Evolutionary conservation across 2,329 filamentous ascomycete species (phyloP).

Genomic region (Anthostomella pinea): DNA sequence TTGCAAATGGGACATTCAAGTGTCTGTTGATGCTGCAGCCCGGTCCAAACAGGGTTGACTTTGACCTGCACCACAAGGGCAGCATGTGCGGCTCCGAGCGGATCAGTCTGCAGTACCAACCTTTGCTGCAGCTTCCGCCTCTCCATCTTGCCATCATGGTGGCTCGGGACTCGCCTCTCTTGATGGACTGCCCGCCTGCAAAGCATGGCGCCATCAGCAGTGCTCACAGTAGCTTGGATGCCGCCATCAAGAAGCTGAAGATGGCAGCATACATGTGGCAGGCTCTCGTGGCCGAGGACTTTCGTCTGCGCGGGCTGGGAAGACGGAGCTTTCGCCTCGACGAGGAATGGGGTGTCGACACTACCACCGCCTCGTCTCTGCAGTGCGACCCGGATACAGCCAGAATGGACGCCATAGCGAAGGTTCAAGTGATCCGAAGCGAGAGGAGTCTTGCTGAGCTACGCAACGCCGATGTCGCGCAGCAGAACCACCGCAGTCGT

Average conservation of each 20-base stretch:
- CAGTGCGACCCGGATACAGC: conserved; percentile 22
- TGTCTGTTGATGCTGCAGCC: conserved; percentile 15
- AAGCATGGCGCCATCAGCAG: conserved; percentile 57
- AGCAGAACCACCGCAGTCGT: conserved; percentile 57
- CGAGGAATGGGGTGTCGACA: conserved; percentile 69
- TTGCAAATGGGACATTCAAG: conserved; percentile 4
- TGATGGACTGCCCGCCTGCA: conserved; percentile 63
- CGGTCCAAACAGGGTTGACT: conserved; percentile 9
- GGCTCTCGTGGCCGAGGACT: conserved; percentile 71
- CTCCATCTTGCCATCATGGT: conserved; percentile 69
- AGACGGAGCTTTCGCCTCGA: conserved; percentile 70
- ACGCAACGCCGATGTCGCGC: conserved; percentile 59
- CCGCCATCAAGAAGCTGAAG: conserved; percentile 66
- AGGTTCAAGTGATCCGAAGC: conserved; percentile 65
- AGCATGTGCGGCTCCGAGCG: not conserved
- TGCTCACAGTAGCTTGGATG: conserved; percentile 49
- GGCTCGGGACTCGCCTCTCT: conserved; percentile 65
- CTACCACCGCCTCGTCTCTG: conserved; percentile 24
- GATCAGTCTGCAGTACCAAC: conserved; percentile 47
- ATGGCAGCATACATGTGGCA: conserved; percentile 77
- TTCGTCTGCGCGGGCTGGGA: conserved; percentile 66
- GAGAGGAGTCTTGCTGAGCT: conserved; percentile 66
- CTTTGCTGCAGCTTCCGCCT: conserved; percentile 55
- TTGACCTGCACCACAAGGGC: conserved; percentile 8
- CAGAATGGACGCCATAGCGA: conserved; percentile 61